A percentile compares a stretch with the other conserved stretches of the same genome.
Evolutionary conservation across 2,329 filamentous ascomycete species (phyloP).

Genomic region (Plectosphaerella sp.): DNA sequence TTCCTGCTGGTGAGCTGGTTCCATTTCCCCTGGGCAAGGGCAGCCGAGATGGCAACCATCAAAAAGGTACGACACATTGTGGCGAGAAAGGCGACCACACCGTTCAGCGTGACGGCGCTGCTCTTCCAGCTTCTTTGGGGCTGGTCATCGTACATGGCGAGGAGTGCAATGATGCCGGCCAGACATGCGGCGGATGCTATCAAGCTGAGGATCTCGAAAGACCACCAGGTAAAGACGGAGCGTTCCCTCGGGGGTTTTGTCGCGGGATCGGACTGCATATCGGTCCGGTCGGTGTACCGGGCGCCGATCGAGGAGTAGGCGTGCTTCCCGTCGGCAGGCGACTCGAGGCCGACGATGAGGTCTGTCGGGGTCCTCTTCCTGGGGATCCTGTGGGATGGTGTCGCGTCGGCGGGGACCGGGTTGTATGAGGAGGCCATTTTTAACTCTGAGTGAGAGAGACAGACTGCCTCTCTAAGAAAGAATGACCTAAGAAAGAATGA

Average conservation of each 20-base stretch:
- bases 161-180: background rate
- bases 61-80: background rate
- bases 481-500: too few species aligned
- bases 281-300: background rate
- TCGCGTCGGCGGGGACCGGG: background rate
- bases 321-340: background rate
- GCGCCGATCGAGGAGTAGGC: background rate
- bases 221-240: background rate
- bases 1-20: background rate
- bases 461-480: too few species aligned
- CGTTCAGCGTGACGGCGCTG: background rate
- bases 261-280: background rate
- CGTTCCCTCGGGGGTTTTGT: background rate
- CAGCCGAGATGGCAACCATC: background rate
- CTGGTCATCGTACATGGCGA: background rate
- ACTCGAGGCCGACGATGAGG: background rate
- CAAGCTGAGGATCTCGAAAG: background rate
- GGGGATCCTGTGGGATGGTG: background rate
- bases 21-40: background rate
- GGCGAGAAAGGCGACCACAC: background rate
- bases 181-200: background rate
- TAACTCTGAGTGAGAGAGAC: background rate
- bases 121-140: background rate
- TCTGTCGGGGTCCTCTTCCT: background rate
- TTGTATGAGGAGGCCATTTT: background rate